Evolutionary conservation across 2,329 filamentous ascomycete species (phyloP).

Genomic region (Westerdykella ornata): DNA sequence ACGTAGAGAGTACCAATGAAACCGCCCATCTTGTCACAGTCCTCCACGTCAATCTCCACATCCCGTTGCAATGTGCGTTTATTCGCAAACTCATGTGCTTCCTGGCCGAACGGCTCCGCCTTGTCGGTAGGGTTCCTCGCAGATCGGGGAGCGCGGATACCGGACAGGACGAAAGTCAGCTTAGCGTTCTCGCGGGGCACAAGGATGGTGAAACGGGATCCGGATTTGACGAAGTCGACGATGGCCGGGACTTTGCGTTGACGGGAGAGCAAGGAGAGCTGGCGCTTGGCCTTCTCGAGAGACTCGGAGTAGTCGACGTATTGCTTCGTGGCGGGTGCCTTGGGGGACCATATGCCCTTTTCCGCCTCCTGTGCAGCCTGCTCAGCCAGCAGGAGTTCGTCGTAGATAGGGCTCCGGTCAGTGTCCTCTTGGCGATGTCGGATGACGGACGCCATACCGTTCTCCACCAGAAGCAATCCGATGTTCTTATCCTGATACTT

Average conservation of each 20-base stretch:
- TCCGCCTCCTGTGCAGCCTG: conserved; percentile 75
- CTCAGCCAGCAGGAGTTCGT: conserved; percentile 75
- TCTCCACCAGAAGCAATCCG: conserved; percentile 77
- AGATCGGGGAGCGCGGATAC: conserved; percentile 83
- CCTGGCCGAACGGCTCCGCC: conserved; percentile 89
- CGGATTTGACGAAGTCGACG: conserved; percentile 97
- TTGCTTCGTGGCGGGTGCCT: conserved; percentile 73
- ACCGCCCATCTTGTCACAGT: conserved; percentile 91
- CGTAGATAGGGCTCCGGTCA: conserved; percentile 89
- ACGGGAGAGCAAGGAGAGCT: conserved; percentile 76
- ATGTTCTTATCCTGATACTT: conserved; percentile 80
- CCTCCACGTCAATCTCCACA: conserved; percentile 90
- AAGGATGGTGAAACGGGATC: conserved; percentile 84
- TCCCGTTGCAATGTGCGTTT: conserved; percentile 87
- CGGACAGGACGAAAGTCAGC: conserved; percentile 87
- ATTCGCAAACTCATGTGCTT: conserved; percentile 87
- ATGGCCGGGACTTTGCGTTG: conserved; percentile 89
- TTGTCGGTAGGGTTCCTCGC: conserved; percentile 73
- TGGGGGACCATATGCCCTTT: conserved; percentile 93
- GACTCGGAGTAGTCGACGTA: conserved; percentile 88
- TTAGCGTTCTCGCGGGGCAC: conserved; percentile 91
- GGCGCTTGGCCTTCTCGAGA: conserved; percentile 90
- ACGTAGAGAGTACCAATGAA: conserved; percentile 95
- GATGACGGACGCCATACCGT: conserved; percentile 88
- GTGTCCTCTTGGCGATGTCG: conserved; percentile 91